Evolutionary conservation across 2,329 filamentous ascomycete genomes (phyloP).

Genomic region (Aschersonia sp.): DNA sequence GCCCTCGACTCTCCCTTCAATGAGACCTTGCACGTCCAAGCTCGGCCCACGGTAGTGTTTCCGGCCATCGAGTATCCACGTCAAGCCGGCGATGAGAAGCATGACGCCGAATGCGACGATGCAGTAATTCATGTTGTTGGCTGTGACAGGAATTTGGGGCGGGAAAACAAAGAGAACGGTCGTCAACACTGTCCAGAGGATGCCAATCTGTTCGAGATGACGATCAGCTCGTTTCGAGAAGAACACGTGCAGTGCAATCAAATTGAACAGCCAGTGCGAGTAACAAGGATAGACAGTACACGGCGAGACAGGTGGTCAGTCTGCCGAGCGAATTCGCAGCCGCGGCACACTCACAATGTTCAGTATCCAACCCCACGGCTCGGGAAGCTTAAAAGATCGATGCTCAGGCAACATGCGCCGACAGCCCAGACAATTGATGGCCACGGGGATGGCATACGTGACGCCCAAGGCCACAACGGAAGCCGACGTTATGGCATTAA

Average conservation of each 20-base stretch:
- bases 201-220: slow-evolving; percentile 23
- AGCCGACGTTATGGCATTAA: slow-evolving; percentile 59
- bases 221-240: background rate
- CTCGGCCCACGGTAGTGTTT: slow-evolving; percentile 27
- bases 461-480: slow-evolving; percentile 61
- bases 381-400: slow-evolving; percentile 21
- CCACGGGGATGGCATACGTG: slow-evolving; percentile 61
- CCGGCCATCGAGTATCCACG: slow-evolving; percentile 34
- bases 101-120: slow-evolving; percentile 33
- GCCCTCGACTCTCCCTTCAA: slow-evolving; percentile 2
- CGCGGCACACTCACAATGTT: slow-evolving; percentile 10
- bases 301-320: too few species aligned
- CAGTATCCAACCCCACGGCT: slow-evolving; percentile 20
- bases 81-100: slow-evolving; percentile 24
- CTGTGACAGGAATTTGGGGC: slow-evolving; percentile 47
- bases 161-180: slow-evolving; percentile 66
- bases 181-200: slow-evolving; percentile 54
- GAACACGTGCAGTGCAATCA: background rate
- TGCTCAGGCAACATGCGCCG: slow-evolving; percentile 47
- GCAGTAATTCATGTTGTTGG: slow-evolving; percentile 53
- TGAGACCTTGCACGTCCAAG: slow-evolving; percentile 8
- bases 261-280: too few species aligned
- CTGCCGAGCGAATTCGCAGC: too few species aligned
- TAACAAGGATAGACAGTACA: too few species aligned
- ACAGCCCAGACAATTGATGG: slow-evolving; percentile 53